These are phyloP conservation scores for Blastobotrys buckinghamii DNA, from an alignment of 1,139 yeast species.

Conservation along the genomic window DNA sequence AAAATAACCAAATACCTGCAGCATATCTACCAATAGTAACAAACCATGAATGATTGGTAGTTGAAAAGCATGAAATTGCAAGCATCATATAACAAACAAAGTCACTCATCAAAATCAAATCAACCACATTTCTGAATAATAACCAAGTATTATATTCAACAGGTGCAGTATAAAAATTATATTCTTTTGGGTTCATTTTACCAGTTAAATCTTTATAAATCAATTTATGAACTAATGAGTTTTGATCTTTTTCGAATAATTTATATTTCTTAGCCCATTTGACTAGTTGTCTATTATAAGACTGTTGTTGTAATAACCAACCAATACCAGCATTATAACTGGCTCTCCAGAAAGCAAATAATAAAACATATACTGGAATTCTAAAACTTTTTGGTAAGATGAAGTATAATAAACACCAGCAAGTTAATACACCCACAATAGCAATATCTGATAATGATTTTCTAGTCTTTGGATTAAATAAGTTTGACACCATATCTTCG, in stretches of 20 bases:
- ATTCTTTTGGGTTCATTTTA: constrained; percentile 46
- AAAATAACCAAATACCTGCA: constrained; percentile 44
- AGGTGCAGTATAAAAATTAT: constrained; percentile 50
- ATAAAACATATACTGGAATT: constrained; percentile 43
- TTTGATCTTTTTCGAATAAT: constrained; percentile 40
- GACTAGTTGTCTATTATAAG: constrained; percentile 52
- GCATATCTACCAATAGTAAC: constrained; percentile 36
- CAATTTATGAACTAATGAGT: constrained; percentile 39
- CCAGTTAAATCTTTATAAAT: constrained; percentile 47
- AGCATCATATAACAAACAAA: constrained; percentile 70
- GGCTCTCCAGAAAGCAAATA: constrained; percentile 72
- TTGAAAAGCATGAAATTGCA: constrained; percentile 51
- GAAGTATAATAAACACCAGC: constrained; percentile 48
- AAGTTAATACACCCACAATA: constrained; percentile 48
- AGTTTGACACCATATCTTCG: constrained; percentile 78
- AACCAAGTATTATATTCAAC: constrained; percentile 82
- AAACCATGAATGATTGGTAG: constrained; percentile 38
- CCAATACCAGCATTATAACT: constrained; percentile 81
- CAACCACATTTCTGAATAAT: constrained; percentile 72
- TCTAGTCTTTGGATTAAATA: constrained; percentile 68
- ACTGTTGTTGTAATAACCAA: constrained; percentile 59
- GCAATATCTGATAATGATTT: constrained; percentile 62
- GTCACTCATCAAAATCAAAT: constrained; percentile 80
- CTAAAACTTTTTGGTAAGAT: constrained; percentile 33
- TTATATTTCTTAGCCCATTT: constrained; percentile 44